Evolutionary conservation across 257 asterid species (phyloP), one percentile per base, ranked within the genome.

Genomic region (Dorcoceras hygrometricum): DNA sequence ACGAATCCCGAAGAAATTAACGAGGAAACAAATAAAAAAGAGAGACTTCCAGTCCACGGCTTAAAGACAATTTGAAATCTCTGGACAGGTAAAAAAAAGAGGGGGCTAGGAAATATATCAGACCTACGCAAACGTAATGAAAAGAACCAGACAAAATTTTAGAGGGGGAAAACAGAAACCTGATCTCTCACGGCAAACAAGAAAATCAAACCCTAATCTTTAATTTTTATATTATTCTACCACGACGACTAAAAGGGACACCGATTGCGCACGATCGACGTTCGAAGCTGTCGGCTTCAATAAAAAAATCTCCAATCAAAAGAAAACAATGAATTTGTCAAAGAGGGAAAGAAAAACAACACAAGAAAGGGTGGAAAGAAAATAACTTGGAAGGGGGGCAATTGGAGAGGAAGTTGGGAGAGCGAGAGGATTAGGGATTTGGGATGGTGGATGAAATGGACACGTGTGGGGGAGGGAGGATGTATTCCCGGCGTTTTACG

Each of bases 401-500:
- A 23, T 39, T n/a, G 65, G 65, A 73, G 43, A 58, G 18, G 28
- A 51, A 22, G 34, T 64, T 27, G 20, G 14, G 75, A 31, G 50
- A 23, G 56, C 9, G 66, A 27, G 71, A 63, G 68, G 10, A 59
- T 36, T 66, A 18, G 63, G 4, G 76, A 57, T 56, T 14, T 19
- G 53, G 67, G 20, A 46, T 19, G 23, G 59, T 7, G 26, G 57
- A 18, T 22, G 59, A 9, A 31, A 53, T 61, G 8, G 81, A 78
- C 88, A 84, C 90, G 90, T 85, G 95, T 84, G 77, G 8, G 63
- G 80, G 79, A 59, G 61, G 64, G 75, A 71, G 67, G 59, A 18
- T 39, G 63, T 22, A 68, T 59, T 70, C 71, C 73, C 81, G 72
- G 72, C 62, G 65, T 67, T 59, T n/a, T 63, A 19, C 80, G 67